Conservation (phyloP, 192 early-diverging fungal genomes). For the Geosiphon pyriformis region DNA sequence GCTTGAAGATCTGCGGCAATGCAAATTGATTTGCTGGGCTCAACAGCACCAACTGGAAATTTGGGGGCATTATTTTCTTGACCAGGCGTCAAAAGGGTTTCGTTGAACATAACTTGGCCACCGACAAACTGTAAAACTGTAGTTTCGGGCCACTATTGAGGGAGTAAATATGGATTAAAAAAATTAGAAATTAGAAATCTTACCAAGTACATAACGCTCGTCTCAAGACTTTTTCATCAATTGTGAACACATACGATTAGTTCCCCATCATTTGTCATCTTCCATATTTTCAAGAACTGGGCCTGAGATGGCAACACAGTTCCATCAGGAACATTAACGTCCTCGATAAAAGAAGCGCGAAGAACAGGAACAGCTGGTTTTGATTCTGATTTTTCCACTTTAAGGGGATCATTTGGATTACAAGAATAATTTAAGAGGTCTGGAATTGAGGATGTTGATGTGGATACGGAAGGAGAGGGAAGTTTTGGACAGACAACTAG, state of each 20-base stretch:
- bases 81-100: neutral
- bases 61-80: conserved; percentile 31
- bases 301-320: conserved; percentile 47
- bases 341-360: conserved; percentile 53
- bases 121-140: conserved; percentile 49
- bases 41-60: conserved; percentile 42
- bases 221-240: neutral
- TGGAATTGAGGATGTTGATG: neutral
- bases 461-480: neutral
- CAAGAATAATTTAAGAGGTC: neutral
- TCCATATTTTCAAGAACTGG: conserved; percentile 69
- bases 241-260: neutral
- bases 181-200: neutral
- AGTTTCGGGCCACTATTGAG: conserved; percentile 52
- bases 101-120: conserved; percentile 48
- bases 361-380: neutral
- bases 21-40: conserved; percentile 46
- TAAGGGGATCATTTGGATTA: too few species aligned
- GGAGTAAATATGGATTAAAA: neutral
- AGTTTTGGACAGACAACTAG: neutral
- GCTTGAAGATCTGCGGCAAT: conserved; percentile 62
- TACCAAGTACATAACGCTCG: too few species aligned
- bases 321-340: conserved; percentile 63
- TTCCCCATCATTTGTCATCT: conserved; percentile 53
- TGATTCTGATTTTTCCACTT: conserved; percentile 1